Base-by-base conservation (phyloP, 306 rosid species). In the Oemleria cerasiformis region DNA sequence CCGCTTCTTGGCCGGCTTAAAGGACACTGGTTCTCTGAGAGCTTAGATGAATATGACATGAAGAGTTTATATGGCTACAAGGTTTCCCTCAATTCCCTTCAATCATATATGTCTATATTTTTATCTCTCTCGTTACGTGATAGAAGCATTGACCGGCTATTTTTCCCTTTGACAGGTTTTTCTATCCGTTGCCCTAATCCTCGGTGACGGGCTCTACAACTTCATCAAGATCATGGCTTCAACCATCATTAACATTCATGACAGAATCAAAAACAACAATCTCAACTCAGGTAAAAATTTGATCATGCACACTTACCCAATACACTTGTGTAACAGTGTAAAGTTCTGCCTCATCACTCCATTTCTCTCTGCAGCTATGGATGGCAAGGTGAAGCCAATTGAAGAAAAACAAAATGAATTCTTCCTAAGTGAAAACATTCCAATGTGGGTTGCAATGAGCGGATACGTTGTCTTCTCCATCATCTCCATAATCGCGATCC, bases 31-130 rank as follows among this genome's bases (percentile, higher is more conserved):
- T 94, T 84, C 80, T 72, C 96, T 59, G 82, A 76, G 38, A 80
- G 90, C 43, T 84, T 86, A 66, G 79, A 78, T 65, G 98, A 91
- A 75, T 80, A 80, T 74, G 86, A 87, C 73, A 94, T 94, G 98
- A 94, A 89, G 78, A 92, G 97, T 49, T 77, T 91, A 48, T 94
- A 86, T n/a, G 97, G 98, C 55, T 94, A 94, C 54, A 94, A 94
- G 96, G 96, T 87, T 60, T 62, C 12, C 42, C 64, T 58, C 49
- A 49, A n/a, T 42, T 11, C 2, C 16, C 6, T 41, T 4, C 8
- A 40, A 23, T 65, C 41, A 0, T 47, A 30, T 30, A 30, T 30
- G 36, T 30, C 36, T 2, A 17, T 51, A 3, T 8, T 15, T 47
- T 23, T 23, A 6, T 73, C 67, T 45, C 36, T 40, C 55, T 58